Conservation (phyloP, 2,329 filamentous ascomycete species). For the Arthrobotrys sphaeroides region DNA sequence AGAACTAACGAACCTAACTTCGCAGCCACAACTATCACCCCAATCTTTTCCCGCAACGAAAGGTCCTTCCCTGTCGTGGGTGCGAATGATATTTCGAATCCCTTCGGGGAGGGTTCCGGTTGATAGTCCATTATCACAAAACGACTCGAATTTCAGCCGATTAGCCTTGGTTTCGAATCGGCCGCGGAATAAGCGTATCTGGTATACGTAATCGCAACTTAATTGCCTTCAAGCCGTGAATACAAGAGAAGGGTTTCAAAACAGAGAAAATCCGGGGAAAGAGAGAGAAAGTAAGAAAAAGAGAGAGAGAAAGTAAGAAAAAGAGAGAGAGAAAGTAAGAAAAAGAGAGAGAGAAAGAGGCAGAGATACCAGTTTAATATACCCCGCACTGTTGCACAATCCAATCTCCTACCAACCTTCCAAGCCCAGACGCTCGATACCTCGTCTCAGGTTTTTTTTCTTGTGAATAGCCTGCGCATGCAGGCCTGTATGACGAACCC, state of each 20-base stretch:
- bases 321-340: not conserved
- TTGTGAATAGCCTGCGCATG: not conserved
- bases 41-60: conserved; percentile 22
- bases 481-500: not conserved
- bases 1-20: conserved; percentile 30
- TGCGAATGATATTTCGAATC: conserved; percentile 30
- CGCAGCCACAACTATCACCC: conserved; percentile 4
- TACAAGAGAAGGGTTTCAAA: too few species aligned
- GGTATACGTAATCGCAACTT: too few species aligned
- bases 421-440: not conserved
- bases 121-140: too few species aligned
- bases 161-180: too few species aligned
- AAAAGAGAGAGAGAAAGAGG: not conserved
- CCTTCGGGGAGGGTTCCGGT: too few species aligned
- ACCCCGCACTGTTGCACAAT: conserved; percentile 13
- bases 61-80: conserved; percentile 19
- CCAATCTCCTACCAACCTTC: not conserved
- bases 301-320: not conserved
- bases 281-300: not conserved
- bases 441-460: not conserved
- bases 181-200: too few species aligned
- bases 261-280: too few species aligned
- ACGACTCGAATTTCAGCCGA: not conserved
- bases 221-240: too few species aligned
- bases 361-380: not conserved